Evolutionary conservation across 441 rosid genomes (phyloP).

Genomic region (Bocquillonia castaneifolia): DNA sequence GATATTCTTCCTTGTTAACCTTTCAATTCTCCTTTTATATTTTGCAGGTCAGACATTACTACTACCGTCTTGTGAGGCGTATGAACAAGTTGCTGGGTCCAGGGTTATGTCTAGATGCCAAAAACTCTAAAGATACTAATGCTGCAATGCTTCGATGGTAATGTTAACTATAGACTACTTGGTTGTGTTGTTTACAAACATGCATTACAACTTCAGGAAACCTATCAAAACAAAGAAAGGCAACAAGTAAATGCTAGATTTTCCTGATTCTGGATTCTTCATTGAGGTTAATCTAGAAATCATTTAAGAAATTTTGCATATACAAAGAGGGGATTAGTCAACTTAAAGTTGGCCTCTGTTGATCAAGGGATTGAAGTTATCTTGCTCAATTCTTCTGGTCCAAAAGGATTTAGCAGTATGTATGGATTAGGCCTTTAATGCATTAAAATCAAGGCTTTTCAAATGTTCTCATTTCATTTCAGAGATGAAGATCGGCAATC

Average conservation of each 20-base stretch:
- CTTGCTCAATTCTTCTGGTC: background rate
- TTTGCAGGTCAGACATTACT: constrained; percentile 93
- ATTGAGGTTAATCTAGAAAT: background rate
- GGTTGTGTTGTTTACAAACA: background rate
- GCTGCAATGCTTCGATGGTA: constrained; percentile 99
- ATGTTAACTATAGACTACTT: constrained; percentile 6
- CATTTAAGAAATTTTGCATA: background rate
- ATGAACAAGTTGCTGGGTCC: constrained; percentile 98
- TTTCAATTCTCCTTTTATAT: constrained; percentile 12
- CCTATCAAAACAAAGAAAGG: background rate
- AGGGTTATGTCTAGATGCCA: constrained; percentile 84
- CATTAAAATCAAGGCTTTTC: background rate
- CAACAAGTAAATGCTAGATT: background rate
- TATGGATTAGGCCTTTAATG: background rate
- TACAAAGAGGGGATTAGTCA: background rate
- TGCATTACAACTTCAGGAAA: background rate
- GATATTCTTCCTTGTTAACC: constrained; percentile 22
- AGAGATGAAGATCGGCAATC: background rate
- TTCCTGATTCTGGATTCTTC: background rate
- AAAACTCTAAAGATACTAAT: constrained; percentile 94
- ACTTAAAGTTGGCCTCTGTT: background rate
- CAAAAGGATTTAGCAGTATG: background rate
- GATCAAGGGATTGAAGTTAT: background rate
- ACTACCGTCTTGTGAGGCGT: constrained; percentile 91
- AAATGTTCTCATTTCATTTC: background rate